Percentiles rank a stretch among this genome's conserved stretches.
Evolutionary conservation across 345 rosid genomes (phyloP).

Genomic region (Firmiana major): DNA sequence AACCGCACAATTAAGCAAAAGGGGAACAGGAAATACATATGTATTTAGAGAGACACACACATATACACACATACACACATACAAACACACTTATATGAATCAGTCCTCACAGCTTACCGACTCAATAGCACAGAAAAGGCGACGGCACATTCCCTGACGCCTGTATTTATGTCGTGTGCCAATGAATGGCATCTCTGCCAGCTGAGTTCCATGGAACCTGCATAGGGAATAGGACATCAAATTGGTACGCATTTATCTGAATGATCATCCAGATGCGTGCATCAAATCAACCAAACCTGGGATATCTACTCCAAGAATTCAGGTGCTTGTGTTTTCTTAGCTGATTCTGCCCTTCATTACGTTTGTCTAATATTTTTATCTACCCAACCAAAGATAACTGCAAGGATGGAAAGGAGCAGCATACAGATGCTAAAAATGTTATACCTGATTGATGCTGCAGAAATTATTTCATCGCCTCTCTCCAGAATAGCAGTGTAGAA

Average conservation of each 20-base stretch:
- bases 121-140: constrained; percentile 70
- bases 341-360: not conserved
- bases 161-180: constrained; percentile 83
- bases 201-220: constrained; percentile 71
- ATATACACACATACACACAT: not conserved
- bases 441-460: constrained; percentile 83
- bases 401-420: not conserved
- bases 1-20: not conserved
- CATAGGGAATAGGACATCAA: not conserved
- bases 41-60: not conserved
- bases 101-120: constrained; percentile 37
- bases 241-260: constrained; percentile 13
- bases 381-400: constrained; percentile 1
- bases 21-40: not conserved
- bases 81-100: not conserved
- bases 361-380: not conserved
- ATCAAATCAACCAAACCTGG: not conserved
- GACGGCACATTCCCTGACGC: constrained; percentile 90
- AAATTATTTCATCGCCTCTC: constrained; percentile 87
- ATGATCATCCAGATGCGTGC: not conserved
- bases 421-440: constrained; percentile 3
- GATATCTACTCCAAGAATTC: not conserved
- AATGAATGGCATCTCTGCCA: constrained; percentile 96
- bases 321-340: not conserved
- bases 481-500: constrained; percentile 78